phyloP scores from a whole-genome alignment of 2,329 filamentous ascomycete species.

The Verticillium isaacii region DNA sequence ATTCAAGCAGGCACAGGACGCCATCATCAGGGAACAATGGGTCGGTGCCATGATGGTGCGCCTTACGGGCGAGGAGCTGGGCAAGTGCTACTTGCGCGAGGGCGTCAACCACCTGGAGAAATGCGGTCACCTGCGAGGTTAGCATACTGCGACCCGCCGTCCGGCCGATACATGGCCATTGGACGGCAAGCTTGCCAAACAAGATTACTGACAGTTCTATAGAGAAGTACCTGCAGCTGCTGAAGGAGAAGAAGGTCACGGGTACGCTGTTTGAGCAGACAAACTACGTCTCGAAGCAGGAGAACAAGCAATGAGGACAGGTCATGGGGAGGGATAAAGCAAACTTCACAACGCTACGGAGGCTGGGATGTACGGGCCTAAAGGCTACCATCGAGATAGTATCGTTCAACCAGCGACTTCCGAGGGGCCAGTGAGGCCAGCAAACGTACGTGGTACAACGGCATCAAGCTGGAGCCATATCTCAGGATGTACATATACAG shows the following conservation, averaged over 20 bases:
- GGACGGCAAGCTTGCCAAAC: neutral
- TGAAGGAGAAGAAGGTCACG: conserved; percentile 72
- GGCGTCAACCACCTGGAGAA: conserved; percentile 88
- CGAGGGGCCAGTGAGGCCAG: neutral
- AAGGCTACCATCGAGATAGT: neutral
- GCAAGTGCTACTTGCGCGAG: conserved; percentile 80
- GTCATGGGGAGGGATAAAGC: neutral
- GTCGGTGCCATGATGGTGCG: conserved; percentile 85
- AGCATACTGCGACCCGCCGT: conserved; percentile 28
- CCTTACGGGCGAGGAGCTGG: conserved; percentile 74
- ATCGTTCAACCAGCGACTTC: neutral
- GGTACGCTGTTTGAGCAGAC: conserved; percentile 77
- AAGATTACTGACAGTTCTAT: conserved; percentile 5
- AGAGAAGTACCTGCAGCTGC: conserved; percentile 76
- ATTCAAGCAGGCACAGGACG: conserved; percentile 78
- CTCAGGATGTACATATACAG: neutral
- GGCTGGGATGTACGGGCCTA: neutral
- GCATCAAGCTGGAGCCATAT: neutral
- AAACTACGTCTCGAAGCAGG: conserved; percentile 61
- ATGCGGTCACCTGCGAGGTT: conserved; percentile 76
- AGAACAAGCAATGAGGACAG: conserved; percentile 20
- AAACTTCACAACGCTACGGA: neutral
- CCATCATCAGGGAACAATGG: conserved; percentile 82
- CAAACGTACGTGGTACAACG: neutral
- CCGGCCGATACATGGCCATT: neutral